Percentiles rank a stretch among this genome's conserved stretches.
These are phyloP conservation scores for Anthostomella pinea DNA, from an alignment of 2,329 filamentous ascomycete genomes.

Conservation along the genomic window DNA sequence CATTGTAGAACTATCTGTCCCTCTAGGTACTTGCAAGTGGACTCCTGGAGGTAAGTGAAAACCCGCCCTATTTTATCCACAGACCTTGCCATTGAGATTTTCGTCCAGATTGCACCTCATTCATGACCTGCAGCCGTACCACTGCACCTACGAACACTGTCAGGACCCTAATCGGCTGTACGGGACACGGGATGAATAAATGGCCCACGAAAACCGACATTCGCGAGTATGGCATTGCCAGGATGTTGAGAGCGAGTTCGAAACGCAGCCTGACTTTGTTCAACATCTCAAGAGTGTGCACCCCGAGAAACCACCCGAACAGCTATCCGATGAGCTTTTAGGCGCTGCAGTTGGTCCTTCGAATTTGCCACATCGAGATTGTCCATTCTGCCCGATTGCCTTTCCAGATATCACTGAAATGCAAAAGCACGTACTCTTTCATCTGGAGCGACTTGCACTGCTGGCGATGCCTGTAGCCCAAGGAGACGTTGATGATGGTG, in stretches of 20 bases:
- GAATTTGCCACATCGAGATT: neutral
- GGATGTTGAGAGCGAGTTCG: conserved; percentile 11
- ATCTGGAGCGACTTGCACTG: neutral
- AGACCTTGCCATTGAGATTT: no score
- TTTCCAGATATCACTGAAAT: neutral
- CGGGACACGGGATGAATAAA: conserved; percentile 14
- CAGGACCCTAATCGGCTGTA: conserved; percentile 14
- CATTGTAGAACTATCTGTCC: conserved; percentile 1
- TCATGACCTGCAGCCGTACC: conserved; percentile 18
- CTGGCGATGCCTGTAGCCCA: neutral
- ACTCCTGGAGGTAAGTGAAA: conserved; percentile 5
- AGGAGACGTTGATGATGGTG: neutral
- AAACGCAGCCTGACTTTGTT: conserved; percentile 10
- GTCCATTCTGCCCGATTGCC: neutral
- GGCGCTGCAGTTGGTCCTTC: neutral
- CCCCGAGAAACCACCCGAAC: neutral
- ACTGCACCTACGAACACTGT: conserved; percentile 19
- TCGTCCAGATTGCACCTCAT: conserved; percentile 6
- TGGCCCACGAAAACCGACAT: conserved; percentile 20
- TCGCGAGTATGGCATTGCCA: conserved; percentile 14
- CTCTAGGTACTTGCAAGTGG: conserved; percentile 5
- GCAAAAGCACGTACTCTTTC: neutral
- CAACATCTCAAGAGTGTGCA: conserved; percentile 2
- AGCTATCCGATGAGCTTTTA: neutral
- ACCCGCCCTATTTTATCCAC: no score